Evolutionary conservation across 768 basidiomycete genomes (phyloP).

Genomic region (Tylopilus subfusipes): DNA sequence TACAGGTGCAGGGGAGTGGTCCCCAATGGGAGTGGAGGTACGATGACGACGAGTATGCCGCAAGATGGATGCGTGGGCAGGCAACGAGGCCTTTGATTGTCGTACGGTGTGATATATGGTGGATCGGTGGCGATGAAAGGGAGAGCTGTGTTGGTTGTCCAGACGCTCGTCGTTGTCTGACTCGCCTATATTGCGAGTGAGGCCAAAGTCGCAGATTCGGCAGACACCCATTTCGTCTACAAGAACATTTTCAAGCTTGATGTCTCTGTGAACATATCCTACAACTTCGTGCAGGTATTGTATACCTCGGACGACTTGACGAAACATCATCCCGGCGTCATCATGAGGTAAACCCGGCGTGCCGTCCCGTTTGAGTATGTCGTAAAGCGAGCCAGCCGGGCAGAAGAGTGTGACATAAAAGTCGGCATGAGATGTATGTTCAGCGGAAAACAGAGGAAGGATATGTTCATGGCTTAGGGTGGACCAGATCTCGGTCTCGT

Average conservation of each 20-base stretch:
- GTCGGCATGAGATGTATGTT: conserved; percentile 59
- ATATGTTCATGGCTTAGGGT: conserved; percentile 81
- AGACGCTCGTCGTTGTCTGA: conserved; percentile 34
- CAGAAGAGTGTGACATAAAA: conserved; percentile 84
- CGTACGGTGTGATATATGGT: conserved; percentile 26
- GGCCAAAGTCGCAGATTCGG: conserved; percentile 82
- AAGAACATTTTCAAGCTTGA: conserved; percentile 96
- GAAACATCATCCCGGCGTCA: conserved; percentile 80
- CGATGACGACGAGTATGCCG: conserved; percentile 47
- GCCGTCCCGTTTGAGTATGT: conserved; percentile 73
- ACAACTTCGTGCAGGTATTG: conserved; percentile 79
- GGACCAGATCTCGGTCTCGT: conserved; percentile 72
- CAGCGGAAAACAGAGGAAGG: conserved; percentile 71
- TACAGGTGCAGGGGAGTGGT: conserved; percentile 24
- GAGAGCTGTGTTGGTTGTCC: conserved; percentile 7
- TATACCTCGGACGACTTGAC: conserved; percentile 79
- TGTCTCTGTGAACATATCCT: conserved; percentile 82
- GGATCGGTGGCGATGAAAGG: conserved; percentile 26
- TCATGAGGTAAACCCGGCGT: conserved; percentile 67
- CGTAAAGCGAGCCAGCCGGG: conserved; percentile 80
- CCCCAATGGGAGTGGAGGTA: conserved; percentile 41
- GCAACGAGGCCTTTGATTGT: conserved; percentile 20
- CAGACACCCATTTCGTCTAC: conserved; percentile 88
- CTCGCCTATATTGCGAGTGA: conserved; percentile 65
- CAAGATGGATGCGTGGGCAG: conserved; percentile 15